Conservation (phyloP, 768 basidiomycete genomes). For the Amanita subjunquillea region DNA sequence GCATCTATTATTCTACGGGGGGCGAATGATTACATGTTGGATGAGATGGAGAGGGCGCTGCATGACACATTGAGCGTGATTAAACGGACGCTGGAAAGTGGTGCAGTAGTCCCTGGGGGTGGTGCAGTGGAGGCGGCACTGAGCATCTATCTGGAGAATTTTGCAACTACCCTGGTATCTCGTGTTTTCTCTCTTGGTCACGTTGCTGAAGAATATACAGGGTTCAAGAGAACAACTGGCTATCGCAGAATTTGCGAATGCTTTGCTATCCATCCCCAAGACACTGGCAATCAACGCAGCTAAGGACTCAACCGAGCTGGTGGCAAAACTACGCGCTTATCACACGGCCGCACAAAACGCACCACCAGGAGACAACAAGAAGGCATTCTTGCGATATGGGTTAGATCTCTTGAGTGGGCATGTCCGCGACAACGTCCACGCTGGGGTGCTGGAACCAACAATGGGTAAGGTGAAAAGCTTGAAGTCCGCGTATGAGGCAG, state of each 20-base stretch:
- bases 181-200: background rate
- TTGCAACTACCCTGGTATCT: constrained; percentile 91
- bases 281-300: constrained; percentile 96
- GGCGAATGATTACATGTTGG: constrained; percentile 98
- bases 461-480: constrained; percentile 95
- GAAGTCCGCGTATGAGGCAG: constrained; percentile 95
- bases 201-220: constrained; percentile 28
- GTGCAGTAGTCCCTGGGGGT: constrained; percentile 91
- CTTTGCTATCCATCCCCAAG: constrained; percentile 92
- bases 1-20: constrained; percentile 90
- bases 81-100: constrained; percentile 95
- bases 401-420: constrained; percentile 92
- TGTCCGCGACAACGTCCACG: constrained; percentile 88
- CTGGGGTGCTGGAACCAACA: constrained; percentile 93
- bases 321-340: constrained; percentile 93
- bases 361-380: constrained; percentile 83
- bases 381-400: constrained; percentile 83
- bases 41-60: constrained; percentile 97
- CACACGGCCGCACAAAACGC: constrained; percentile 96
- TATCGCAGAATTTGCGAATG: constrained; percentile 95
- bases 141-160: constrained; percentile 97
- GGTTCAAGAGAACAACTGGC: constrained; percentile 97
- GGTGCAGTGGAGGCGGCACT: constrained; percentile 96
- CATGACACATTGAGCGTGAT: constrained; percentile 93
- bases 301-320: constrained; percentile 95